These are phyloP conservation scores for Dysphania ambrosioides DNA, from an alignment of 148 eudicot species.

Conservation along the genomic window DNA sequence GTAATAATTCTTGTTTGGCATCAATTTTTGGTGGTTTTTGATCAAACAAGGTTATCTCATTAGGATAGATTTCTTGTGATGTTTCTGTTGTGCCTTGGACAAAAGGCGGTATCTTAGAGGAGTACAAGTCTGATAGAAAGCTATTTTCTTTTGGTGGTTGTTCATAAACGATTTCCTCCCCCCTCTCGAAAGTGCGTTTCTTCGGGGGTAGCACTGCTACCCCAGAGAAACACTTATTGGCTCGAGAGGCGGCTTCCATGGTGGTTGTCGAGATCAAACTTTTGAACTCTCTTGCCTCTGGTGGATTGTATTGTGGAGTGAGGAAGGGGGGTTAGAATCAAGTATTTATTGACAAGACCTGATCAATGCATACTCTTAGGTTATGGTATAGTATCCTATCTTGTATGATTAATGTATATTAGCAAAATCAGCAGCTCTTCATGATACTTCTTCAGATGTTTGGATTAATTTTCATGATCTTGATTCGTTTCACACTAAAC, in stretches of 20 bases:
- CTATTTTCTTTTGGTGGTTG: neutral
- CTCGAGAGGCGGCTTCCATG: slow-evolving; percentile 19
- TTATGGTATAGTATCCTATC: too few relatives aligned
- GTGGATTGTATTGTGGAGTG: too few relatives aligned
- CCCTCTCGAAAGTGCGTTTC: slow-evolving; percentile 7
- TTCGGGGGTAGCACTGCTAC: slow-evolving; percentile 1
- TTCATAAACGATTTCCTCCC: slow-evolving; percentile 16
- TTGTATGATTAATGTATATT: too few relatives aligned
- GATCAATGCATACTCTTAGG: neutral
- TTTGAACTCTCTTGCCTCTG: neutral
- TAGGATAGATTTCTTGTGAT: neutral
- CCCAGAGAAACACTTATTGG: neutral
- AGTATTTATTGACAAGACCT: slow-evolving; percentile 15
- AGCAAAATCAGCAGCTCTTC: too few relatives aligned
- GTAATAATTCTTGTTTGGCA: neutral
- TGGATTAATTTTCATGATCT: too few relatives aligned
- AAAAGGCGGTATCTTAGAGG: neutral
- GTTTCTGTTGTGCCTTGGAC: neutral
- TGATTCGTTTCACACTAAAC: too few relatives aligned
- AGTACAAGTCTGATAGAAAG: neutral
- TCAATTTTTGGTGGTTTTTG: neutral
- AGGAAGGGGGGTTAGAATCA: neutral
- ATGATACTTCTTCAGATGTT: too few relatives aligned
- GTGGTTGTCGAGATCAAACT: neutral
- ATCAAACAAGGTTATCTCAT: neutral